phyloP scores from a whole-genome alignment of 179 eudicot genomes.

The Spinacia oleracea region DNA sequence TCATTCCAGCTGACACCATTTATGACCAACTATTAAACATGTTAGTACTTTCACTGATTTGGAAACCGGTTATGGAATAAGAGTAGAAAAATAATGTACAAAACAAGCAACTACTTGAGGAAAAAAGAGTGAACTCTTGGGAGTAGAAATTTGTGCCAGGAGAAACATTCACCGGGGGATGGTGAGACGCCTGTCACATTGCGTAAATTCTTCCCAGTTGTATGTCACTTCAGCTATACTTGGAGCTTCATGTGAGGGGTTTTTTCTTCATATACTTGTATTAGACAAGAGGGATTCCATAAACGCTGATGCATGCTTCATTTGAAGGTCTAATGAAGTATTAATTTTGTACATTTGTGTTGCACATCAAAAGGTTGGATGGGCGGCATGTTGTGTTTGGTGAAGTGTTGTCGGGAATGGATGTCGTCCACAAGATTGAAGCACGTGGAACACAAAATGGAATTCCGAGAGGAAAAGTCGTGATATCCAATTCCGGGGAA shows the following conservation, averaged over 20 bases:
- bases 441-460: slow-evolving; percentile 25
- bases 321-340: neutral
- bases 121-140: neutral
- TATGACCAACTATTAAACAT: too few species aligned
- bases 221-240: neutral
- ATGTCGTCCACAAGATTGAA: slow-evolving; percentile 28
- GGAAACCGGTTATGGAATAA: neutral
- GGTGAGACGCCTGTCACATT: neutral
- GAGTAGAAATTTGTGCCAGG: neutral
- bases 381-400: slow-evolving; percentile 32
- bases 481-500: slow-evolving; percentile 25
- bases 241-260: neutral
- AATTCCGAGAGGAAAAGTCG: slow-evolving; percentile 19
- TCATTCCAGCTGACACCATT: too few species aligned
- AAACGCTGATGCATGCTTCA: neutral
- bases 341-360: neutral
- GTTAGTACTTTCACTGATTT: neutral
- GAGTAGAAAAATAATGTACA: neutral
- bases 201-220: neutral
- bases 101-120: too few species aligned
- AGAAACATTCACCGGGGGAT: neutral
- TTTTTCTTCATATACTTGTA: neutral
- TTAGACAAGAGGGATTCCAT: neutral
- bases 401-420: slow-evolving; percentile 30
- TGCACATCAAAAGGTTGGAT: slow-evolving; percentile 26